These are phyloP conservation scores for Apiospora koreana DNA, from an alignment of 2,329 filamentous ascomycete species.

Conservation along the genomic window DNA sequence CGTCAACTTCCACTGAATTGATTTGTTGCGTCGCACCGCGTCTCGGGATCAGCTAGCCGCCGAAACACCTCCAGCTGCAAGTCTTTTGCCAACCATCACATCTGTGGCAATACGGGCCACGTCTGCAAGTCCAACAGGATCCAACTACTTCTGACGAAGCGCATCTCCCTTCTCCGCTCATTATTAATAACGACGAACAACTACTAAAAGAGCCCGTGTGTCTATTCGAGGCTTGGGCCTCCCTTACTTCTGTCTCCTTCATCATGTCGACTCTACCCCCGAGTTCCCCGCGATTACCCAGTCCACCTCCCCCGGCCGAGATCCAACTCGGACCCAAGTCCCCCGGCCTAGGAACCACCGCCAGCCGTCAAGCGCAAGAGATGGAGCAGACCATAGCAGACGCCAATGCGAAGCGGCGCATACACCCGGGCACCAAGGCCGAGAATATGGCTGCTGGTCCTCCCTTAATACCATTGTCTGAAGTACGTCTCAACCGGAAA, in stretches of 20 bases:
- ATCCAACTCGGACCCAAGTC: slow-evolving; percentile 86
- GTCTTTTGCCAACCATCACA: background rate
- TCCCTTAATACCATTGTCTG: slow-evolving; percentile 79
- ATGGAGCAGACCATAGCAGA: slow-evolving; percentile 67
- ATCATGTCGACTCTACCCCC: slow-evolving; percentile 61
- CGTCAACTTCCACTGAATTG: slow-evolving; percentile 4
- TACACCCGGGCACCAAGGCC: slow-evolving; percentile 90
- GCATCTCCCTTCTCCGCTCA: background rate
- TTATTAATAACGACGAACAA: background rate
- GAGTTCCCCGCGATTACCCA: slow-evolving; percentile 89
- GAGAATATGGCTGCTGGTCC: slow-evolving; percentile 91
- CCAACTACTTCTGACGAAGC: background rate
- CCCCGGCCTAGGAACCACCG: slow-evolving; percentile 46
- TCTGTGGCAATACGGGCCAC: slow-evolving; percentile 1
- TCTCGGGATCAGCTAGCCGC: slow-evolving; percentile 6
- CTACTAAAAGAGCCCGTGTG: background rate
- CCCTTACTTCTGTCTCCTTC: slow-evolving; percentile 12
- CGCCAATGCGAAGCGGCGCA: slow-evolving; percentile 76
- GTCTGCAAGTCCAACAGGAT: background rate
- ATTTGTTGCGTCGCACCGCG: slow-evolving; percentile 9
- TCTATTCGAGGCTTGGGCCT: slow-evolving; percentile 18
- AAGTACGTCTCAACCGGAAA: slow-evolving; percentile 59
- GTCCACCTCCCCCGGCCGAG: slow-evolving; percentile 91
- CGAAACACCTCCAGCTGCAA: slow-evolving; percentile 6
- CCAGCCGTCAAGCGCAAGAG: slow-evolving; percentile 59